phyloP scores from a whole-genome alignment of 768 basidiomycete genomes.

The Candolleomyces efflorescens region DNA sequence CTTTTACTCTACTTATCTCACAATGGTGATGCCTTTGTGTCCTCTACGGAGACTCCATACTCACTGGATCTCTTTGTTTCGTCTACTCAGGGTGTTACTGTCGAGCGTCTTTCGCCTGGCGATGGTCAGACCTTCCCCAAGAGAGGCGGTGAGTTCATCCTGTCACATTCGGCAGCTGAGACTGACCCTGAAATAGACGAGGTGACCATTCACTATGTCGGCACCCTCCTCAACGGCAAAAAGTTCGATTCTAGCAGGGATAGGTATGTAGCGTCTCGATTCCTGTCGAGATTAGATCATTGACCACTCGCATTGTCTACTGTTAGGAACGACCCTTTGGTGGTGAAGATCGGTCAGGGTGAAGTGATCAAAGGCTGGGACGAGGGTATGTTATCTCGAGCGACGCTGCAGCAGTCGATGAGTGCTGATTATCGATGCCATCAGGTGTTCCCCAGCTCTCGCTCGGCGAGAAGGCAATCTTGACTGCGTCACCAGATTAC shows the following conservation, averaged over 20 bases:
- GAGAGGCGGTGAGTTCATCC: conserved; percentile 61
- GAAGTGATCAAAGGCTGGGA: conserved; percentile 92
- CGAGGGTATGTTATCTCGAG: conserved; percentile 65
- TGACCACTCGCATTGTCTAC: no score
- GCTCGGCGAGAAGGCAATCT: conserved; percentile 64
- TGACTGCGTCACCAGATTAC: conserved; percentile 69
- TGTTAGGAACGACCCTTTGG: conserved; percentile 53
- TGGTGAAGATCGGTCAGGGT: conserved; percentile 72
- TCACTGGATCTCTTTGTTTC: conserved; percentile 14
- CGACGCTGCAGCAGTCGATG: not conserved
- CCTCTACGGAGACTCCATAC: conserved; percentile 28
- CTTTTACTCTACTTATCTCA: not conserved
- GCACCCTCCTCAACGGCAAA: conserved; percentile 58
- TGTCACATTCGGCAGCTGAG: conserved; percentile 6
- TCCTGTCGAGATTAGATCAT: conserved; percentile 7
- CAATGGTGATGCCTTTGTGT: conserved; percentile 8
- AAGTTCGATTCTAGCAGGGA: conserved; percentile 76
- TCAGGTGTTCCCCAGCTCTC: conserved; percentile 76
- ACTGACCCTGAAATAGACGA: conserved; percentile 40
- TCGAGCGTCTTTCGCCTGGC: conserved; percentile 53
- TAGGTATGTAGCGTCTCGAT: conserved; percentile 43
- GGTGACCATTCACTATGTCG: conserved; percentile 78
- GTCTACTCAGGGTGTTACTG: conserved; percentile 58
- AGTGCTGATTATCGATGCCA: conserved; percentile 17
- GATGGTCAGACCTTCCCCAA: conserved; percentile 65